These are phyloP conservation scores for Talaromyces sp. DNA, from an alignment of 2,329 filamentous ascomycete genomes.

Conservation along the genomic window DNA sequence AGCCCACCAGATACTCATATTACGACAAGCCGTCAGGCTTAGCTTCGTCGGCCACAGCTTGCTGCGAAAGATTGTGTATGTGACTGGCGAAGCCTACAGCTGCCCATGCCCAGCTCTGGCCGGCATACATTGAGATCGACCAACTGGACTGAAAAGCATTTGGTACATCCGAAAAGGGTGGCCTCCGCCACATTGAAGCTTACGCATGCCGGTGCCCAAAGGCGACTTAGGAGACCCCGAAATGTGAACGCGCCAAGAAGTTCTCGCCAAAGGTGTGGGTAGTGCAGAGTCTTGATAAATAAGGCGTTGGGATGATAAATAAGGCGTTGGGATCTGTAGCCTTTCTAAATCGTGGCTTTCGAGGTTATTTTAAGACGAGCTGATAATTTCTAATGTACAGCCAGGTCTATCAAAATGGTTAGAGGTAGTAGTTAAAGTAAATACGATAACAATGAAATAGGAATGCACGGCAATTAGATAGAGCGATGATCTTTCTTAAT, in stretches of 20 bases:
- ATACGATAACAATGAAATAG: not conserved
- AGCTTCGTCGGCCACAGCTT: too few relatives aligned
- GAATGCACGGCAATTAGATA: not conserved
- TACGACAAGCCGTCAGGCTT: too few relatives aligned
- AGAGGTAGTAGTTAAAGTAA: not conserved
- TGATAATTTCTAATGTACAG: not conserved
- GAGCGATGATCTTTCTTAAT: not conserved
- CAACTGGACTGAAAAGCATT: too few relatives aligned
- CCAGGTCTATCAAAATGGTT: not conserved
- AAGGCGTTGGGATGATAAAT: not conserved
- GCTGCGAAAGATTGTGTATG: too few relatives aligned
- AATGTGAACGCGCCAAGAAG: not conserved
- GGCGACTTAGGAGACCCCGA: too few relatives aligned
- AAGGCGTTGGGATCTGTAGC: not conserved
- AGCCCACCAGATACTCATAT: too few relatives aligned
- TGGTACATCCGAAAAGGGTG: too few relatives aligned
- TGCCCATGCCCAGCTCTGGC: too few relatives aligned
- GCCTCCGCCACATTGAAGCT: too few relatives aligned
- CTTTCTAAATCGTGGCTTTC: not conserved
- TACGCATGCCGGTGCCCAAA: too few relatives aligned
- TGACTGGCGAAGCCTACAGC: too few relatives aligned
- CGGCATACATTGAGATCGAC: too few relatives aligned
- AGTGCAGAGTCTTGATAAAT: not conserved
- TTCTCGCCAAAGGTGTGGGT: not conserved
- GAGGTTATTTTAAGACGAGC: not conserved